Evolutionary conservation across 2,329 filamentous ascomycete species (phyloP).

Genomic region (Penicillium rolfsii): DNA sequence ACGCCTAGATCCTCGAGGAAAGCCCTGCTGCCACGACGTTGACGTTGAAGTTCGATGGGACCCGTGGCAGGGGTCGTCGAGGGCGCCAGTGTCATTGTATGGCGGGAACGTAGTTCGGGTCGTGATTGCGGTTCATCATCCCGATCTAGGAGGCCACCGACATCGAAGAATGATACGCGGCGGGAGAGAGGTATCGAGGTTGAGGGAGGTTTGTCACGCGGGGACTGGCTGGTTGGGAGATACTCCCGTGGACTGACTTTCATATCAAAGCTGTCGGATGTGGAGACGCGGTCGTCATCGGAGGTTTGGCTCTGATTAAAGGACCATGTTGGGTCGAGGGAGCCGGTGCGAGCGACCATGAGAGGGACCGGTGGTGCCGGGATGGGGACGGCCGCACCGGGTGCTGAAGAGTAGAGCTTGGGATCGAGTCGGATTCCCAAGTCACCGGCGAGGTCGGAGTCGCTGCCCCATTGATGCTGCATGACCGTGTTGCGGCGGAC

Average conservation of each 20-base stretch:
- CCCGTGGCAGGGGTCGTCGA: conserved; percentile 3
- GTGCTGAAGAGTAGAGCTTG: conserved; percentile 48
- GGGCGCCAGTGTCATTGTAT: conserved; percentile 10
- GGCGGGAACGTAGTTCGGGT: conserved; percentile 10
- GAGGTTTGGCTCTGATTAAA: conserved; percentile 31
- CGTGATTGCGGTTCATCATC: conserved; percentile 1
- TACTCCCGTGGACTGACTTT: conserved; percentile 42
- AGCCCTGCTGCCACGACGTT: conserved; percentile 32
- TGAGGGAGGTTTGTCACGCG: conserved; percentile 41
- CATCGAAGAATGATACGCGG: conserved; percentile 80
- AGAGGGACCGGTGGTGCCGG: conserved; percentile 39
- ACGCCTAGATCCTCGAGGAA: conserved; percentile 43
- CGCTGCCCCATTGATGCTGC: conserved; percentile 78
- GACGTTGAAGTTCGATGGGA: conserved; percentile 4
- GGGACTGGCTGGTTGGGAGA: conserved; percentile 35
- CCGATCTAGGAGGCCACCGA: conserved; percentile 72
- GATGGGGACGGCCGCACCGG: conserved; percentile 28
- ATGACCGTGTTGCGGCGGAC: conserved; percentile 60
- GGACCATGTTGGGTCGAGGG: conserved; percentile 40
- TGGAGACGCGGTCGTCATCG: conserved; percentile 36
- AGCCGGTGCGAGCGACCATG: conserved; percentile 31
- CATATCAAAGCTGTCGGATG: conserved; percentile 37
- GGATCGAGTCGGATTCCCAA: conserved; percentile 70
- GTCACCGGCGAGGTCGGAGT: conserved; percentile 84
- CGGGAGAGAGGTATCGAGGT: conserved; percentile 49